Conservation (phyloP, 2,329 filamentous ascomycete genomes). For the Aspergillus sp. region DNA sequence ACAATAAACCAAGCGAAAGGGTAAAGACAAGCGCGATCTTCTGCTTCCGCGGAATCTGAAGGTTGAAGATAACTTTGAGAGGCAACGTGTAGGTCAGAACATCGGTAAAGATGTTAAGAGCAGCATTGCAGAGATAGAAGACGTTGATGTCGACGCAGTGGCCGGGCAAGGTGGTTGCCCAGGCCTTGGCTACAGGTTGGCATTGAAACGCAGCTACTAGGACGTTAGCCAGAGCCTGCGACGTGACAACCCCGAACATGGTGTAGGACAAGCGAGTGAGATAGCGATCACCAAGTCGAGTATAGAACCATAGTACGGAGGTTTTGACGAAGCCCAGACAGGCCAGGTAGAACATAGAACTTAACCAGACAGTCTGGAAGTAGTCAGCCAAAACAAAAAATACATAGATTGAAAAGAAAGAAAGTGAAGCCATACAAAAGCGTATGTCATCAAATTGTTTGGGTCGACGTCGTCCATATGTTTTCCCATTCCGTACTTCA, state of each 20-base stretch:
- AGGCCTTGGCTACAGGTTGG: slow-evolving; percentile 33
- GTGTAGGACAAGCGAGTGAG: slow-evolving; percentile 31
- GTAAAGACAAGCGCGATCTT: slow-evolving; percentile 42
- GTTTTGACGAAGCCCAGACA: slow-evolving; percentile 44
- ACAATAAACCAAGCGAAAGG: slow-evolving; percentile 47
- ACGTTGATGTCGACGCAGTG: slow-evolving; percentile 44
- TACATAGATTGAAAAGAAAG: too few relatives aligned
- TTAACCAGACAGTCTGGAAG: slow-evolving; percentile 38
- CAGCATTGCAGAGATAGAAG: slow-evolving; percentile 49
- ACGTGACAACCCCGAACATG: slow-evolving; percentile 37
- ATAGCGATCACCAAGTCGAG: slow-evolving; percentile 34
- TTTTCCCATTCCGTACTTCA: slow-evolving; percentile 12
- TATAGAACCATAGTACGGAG: slow-evolving; percentile 43
- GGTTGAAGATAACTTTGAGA: slow-evolving; percentile 40
- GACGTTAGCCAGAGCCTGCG: slow-evolving; percentile 37
- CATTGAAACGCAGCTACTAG: slow-evolving; percentile 42
- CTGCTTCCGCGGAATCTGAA: slow-evolving; percentile 44
- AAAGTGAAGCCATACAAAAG: slow-evolving; percentile 1
- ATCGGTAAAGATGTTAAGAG: slow-evolving; percentile 56
- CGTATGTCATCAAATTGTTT: slow-evolving; percentile 7
- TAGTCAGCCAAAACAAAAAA: neutral
- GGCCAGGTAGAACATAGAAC: slow-evolving; percentile 45
- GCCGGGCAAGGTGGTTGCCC: slow-evolving; percentile 29
- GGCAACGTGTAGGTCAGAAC: slow-evolving; percentile 50
- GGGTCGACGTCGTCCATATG: slow-evolving; percentile 9